Percentiles rank a stretch among this genome's conserved stretches.
Evolutionary conservation across 495 filamentous ascomycete species (phyloP).

Genomic region (Bryoglossum gracile): DNA sequence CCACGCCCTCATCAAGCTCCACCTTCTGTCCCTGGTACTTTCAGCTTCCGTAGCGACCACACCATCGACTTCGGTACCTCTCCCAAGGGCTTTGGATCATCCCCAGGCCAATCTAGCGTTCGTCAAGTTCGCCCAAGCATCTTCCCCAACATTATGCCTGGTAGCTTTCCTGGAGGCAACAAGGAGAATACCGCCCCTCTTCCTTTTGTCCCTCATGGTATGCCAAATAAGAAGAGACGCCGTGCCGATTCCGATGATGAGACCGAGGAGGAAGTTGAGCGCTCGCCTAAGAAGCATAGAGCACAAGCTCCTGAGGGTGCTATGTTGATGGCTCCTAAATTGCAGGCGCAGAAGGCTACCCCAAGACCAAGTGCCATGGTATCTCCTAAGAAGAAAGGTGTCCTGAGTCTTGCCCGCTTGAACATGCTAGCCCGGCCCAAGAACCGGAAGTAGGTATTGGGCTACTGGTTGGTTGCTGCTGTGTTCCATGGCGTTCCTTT

Average conservation of each 20-base stretch:
- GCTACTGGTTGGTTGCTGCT: not conserved
- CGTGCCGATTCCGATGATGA: conserved; percentile 45
- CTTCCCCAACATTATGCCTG: conserved; percentile 39
- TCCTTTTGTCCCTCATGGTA: conserved; percentile 52
- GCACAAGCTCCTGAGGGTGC: conserved; percentile 9
- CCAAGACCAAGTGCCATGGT: conserved; percentile 1
- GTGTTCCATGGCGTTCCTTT: too few relatives aligned
- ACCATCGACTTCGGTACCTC: conserved; percentile 45
- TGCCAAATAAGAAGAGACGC: conserved; percentile 66
- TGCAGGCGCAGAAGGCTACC: conserved; percentile 8
- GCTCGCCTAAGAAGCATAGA: conserved; percentile 38
- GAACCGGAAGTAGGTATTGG: conserved; percentile 25
- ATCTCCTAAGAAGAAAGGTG: conserved; percentile 21
- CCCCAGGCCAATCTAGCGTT: conserved; percentile 47
- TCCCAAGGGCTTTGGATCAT: conserved; percentile 37
- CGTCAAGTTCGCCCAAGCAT: conserved; percentile 50
- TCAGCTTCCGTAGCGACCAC: conserved; percentile 53
- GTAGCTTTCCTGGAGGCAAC: conserved; percentile 41
- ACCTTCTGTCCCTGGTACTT: conserved; percentile 40
- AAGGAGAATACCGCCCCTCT: conserved; percentile 38
- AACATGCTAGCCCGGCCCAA: conserved; percentile 49
- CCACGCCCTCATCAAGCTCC: conserved; percentile 14
- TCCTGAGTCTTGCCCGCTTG: conserved; percentile 40
- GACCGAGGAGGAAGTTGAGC: conserved; percentile 28
- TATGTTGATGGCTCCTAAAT: conserved; percentile 19